A percentile compares a stretch with the other conserved stretches of the same genome.
Conservation (phyloP, 2,329 filamentous ascomycete genomes). For the Trichoderma citrinoviride region DNA sequence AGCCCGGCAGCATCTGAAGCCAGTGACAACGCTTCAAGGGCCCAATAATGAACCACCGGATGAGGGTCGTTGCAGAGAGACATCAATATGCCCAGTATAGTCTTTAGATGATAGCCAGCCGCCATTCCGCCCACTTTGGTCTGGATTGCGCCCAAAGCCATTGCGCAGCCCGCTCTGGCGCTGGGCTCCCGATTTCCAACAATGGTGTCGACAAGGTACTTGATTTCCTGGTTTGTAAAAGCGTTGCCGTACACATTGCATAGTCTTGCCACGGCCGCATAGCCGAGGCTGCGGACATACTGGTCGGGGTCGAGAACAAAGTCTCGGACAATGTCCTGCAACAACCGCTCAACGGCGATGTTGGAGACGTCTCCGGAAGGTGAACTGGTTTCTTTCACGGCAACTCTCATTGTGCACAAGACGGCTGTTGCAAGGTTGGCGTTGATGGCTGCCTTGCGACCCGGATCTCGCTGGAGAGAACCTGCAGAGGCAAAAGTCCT, state of each 20-base stretch:
- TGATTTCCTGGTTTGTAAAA: constrained; percentile 87
- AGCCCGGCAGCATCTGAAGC: constrained; percentile 91
- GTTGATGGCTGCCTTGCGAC: constrained; percentile 83
- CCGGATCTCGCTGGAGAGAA: constrained; percentile 77
- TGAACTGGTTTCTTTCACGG: constrained; percentile 74
- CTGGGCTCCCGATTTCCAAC: constrained; percentile 91
- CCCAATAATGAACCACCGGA: constrained; percentile 94
- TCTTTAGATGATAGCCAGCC: constrained; percentile 92
- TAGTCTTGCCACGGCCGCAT: constrained; percentile 79
- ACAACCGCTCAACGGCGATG: constrained; percentile 73
- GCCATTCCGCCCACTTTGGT: constrained; percentile 97
- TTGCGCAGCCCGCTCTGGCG: constrained; percentile 88
- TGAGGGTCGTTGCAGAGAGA: constrained; percentile 94
- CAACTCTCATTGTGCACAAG: constrained; percentile 75
- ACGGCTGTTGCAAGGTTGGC: constrained; percentile 87
- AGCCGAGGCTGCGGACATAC: constrained; percentile 80
- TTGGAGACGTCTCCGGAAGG: constrained; percentile 70
- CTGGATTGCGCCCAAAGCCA: constrained; percentile 90
- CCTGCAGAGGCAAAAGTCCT: constrained; percentile 82
- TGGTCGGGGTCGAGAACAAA: constrained; percentile 83
- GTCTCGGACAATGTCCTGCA: constrained; percentile 70
- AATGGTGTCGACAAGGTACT: constrained; percentile 88
- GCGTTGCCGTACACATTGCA: constrained; percentile 81
- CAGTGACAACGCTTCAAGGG: constrained; percentile 79
- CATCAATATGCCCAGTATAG: constrained; percentile 96